Base-by-base conservation (phyloP, 352 stramenopile genomes). In the Globisporangium ultimum region DNA sequence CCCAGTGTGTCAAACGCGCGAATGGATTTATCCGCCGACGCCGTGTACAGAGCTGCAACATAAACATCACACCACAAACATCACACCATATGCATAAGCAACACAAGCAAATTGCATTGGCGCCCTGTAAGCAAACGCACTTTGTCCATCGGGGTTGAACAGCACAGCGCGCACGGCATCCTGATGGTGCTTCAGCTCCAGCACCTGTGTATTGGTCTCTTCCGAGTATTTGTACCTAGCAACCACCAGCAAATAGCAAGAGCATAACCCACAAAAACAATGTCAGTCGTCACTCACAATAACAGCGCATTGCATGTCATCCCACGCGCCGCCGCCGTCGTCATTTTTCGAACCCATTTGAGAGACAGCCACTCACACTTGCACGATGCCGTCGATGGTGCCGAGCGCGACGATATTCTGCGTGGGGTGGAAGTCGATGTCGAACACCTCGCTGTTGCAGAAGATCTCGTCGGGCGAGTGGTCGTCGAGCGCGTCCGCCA, bases 341-440 rank as follows among this genome's bases (percentile, higher is more conserved):
- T n/a, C n/a, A n/a, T n/a, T 28, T 36, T 51, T 32, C 55, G 55
- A 53, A 60, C 42, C 42, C 43, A 53, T 56, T 41, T 28, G n/a
- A 48, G n/a, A 43, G 28, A 36, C 28, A 53, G 18, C 17, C 22
- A 63, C 76, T 48, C 73, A 94, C 78, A 92, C 68, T 93, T 96
- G 71, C 55, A 96, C 84, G 60, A 87, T 63, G 56, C 87, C 87
- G 17, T 76, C 72, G 61, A 96, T 89, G 56, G 66, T 82, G 54
- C 81, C 85, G 18, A 91, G 59, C 38, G 84, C 85, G 48, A 96
- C 67, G 40, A 93, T 84, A 47, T 91, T 67, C 18, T 73, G 56
- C 36, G 71, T 58, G 38, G 87, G 87, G 55, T 96, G 87, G 68
- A 96, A 96, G 69, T 90, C 83, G 50, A 94, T 84, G 71, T 93